Base-by-base conservation (phyloP, 768 basidiomycete genomes). In the Termitomyces sp. region DNA sequence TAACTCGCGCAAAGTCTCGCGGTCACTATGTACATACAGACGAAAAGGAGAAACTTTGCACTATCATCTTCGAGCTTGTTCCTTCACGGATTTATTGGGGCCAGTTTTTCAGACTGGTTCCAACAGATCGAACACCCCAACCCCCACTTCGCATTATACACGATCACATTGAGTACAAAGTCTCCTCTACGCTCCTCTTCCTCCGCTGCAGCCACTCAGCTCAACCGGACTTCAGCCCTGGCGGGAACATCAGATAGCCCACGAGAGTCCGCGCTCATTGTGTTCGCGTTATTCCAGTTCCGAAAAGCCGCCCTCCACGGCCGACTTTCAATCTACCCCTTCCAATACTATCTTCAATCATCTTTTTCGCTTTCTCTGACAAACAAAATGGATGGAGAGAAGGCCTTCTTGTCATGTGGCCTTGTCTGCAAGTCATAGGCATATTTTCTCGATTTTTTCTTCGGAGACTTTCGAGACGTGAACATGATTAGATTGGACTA, bases 341-440 rank as follows among this genome's bases (percentile, higher is more conserved):
- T 8, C 8, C 54, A 21, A 10, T 62, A 14, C 42, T 62, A 21
- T 42, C 53, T 2, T 49, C 27, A 11, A 53, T 62, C 5, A 42
- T 56, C 4, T 19, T 49, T 6, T 44, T 58, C 16, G 48, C 46
- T 47, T 50, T 55, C 16, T 47, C 48, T 2, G 49, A 41, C 7
- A 53, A 42, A n/a, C 41, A 38, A 48, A 53, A 62, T 11, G 57
- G 51, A 4, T 62, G 57, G 60, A 54, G 60, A 35, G 45, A 34
- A 27, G 53, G 47, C 14, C 57, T 62, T 23, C 17, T n/a, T 55
- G 21, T 45, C 57, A 5, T 52, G 48, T 40, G 47, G 60, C 21
- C 46, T 62, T 40, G 57, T 58, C 37, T 58, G 60, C 51, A 55
- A 49, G 27, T 27, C 49, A 41, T 62, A 57, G 60, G 41, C 45